Base-by-base conservation (phyloP, 2,329 filamentous ascomycete species). In the Colletotrichum acutatum region DNA sequence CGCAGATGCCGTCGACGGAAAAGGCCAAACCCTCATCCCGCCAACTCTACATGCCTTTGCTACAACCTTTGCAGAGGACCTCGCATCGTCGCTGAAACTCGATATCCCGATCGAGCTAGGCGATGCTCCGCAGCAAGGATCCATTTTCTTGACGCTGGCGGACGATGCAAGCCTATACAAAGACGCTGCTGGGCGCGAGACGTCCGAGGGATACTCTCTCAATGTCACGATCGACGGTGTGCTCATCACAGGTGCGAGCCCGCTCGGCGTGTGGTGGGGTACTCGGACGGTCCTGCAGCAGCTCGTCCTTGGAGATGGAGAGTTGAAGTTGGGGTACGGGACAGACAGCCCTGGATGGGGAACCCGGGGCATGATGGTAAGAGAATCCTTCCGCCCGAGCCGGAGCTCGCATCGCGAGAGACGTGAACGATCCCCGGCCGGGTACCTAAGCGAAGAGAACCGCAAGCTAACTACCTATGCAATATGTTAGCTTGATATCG, bases 211-310 rank as follows among this genome's bases (percentile, higher is more conserved):
- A 8, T 89, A 90, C 77, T 79, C 80, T 4, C 78, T 90, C 12
- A 79, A 81, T 12, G 79, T 88, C 4, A 81, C 80, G 19, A 68
- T 76, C 5, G 76, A 80, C 12, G 83, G 84, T 3, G 79, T 90
- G 16, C 80, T 79, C 12, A 86, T 91, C 74, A 80, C 81, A 3
- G 89, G 88, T 1, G 87, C 88, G 7, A 88, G 87, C 63, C 84
- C 88, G 0, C 82, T 89, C 6, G 89, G 89, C 11, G 85, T 83
- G 64, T 90, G 87, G 86, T 90, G 89, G 89, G 89, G 85, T 49
- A 90, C 89, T 0, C 83, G 89, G 37, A 87, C 88, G 1, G 74
- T 90, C 9, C 77, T 90, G 4, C 89, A 91, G 74, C 86, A 85
- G 75, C 83, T 85, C 4, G 72, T 86, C 28, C 77, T 89, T 24